Base-by-base conservation (phyloP, 2,329 filamentous ascomycete genomes). In the Xylaria hypoxylon region DNA sequence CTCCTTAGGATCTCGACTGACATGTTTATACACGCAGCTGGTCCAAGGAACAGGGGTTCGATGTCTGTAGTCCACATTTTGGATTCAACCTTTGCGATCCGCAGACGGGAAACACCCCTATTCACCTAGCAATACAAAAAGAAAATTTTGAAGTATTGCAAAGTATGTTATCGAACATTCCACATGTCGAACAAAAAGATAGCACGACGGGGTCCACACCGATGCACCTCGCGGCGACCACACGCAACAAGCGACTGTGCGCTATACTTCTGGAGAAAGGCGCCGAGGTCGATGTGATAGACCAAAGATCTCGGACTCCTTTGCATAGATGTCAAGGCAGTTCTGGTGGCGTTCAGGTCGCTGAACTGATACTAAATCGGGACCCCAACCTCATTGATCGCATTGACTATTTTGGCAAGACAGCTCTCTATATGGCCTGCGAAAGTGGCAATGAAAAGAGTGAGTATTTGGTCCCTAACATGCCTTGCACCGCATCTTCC, bases 151-250 rank as follows among this genome's bases (percentile, higher is more conserved):
- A 75, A 11, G 67, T 76, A 7, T 17, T 77, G 45, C 67, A 62
- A 11, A 64, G 69, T 58, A 77, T 78, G 74, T 38, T 77, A 26
- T 59, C 55, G 5, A 66, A 70, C 24, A 67, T 70, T 26, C 51
- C 64, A 17, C 60, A 73, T 28, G 57, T 76, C 22, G 73, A 74
- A 53, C 68, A 72, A n/a, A 60, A 47, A 3, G 71, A 74, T 48
- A 59, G 53, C 5, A 70, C 65, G 0, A 70, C 64, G 0, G 53
- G 67, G 1, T 74, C 72, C 40, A 77, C 76, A 5, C 71, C 75
- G 22, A 38, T 79, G 19, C 74, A 78, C 42, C 60, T 70, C 7
- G 78, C 77, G 2, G 77, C 77, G n/a, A 70, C 73, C 2, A 77
- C 71, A 19, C 73, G 74, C 10, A 75, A 77, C 19, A 71, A 72